Evolutionary conservation across 1,139 yeast genomes (phyloP).

Genomic region (Maudiozyma humilis): DNA sequence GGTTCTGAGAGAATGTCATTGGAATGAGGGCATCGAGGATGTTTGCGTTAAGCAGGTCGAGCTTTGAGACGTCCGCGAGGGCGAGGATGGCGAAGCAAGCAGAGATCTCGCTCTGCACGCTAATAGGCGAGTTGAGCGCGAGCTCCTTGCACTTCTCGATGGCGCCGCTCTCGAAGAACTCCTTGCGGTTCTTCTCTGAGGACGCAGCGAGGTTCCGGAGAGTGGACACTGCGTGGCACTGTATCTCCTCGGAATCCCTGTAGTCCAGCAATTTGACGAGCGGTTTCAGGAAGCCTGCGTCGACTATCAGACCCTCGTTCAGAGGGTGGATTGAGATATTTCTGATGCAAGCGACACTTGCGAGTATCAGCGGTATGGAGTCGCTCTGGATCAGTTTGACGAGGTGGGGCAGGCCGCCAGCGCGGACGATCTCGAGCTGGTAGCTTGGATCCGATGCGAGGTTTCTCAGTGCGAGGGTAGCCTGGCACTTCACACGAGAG

Average conservation of each 20-base stretch:
- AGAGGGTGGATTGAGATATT: conserved; percentile 93
- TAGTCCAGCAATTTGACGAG: conserved; percentile 77
- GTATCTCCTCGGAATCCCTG: conserved; percentile 87
- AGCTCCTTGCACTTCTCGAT: conserved; percentile 87
- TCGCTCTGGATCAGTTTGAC: conserved; percentile 80
- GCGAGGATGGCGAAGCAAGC: conserved; percentile 98
- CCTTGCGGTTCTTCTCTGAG: conserved; percentile 84
- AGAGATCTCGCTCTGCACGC: conserved; percentile 90
- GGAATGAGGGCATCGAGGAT: conserved; percentile 87
- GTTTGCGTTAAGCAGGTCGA: conserved; percentile 73
- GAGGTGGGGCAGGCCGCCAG: conserved; percentile 89
- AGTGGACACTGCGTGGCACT: conserved; percentile 95
- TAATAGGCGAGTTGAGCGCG: conserved; percentile 74
- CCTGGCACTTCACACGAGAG: conserved; percentile 96
- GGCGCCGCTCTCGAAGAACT: conserved; percentile 90
- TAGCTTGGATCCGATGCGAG: conserved; percentile 87
- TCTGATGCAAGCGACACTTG: conserved; percentile 97
- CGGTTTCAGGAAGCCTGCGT: conserved; percentile 90
- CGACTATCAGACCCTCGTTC: conserved; percentile 90
- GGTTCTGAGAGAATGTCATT: conserved; percentile 75
- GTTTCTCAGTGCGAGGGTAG: conserved; percentile 89
- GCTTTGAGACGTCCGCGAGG: conserved; percentile 87
- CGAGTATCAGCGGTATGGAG: conserved; percentile 86
- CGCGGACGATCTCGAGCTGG: conserved; percentile 90
- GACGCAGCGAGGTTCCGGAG: conserved; percentile 93